Evolutionary conservation across 1,284 basidiomycete genomes (phyloP), one percentile per base, ranked within the genome.

Genomic region (Sporisorium scitamineum): DNA sequence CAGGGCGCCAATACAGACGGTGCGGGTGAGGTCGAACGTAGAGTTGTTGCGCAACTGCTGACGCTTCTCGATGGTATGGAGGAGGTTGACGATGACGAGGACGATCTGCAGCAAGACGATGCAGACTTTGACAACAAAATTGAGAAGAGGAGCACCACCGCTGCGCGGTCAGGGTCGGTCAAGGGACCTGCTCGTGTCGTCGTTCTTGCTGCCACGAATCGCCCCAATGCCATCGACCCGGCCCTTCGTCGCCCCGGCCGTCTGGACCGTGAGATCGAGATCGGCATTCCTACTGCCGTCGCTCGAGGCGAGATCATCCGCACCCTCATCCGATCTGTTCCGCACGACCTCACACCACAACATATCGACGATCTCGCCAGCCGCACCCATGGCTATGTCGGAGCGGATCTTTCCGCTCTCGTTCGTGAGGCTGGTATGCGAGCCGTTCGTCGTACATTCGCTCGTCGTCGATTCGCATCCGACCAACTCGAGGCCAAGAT

Each of bases 261-360:
- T 70, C 96, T 99, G 80, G 97, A 99, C 85, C 89, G 94, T 72
- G 97, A 99, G 86, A 94, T 99, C 47, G 97, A 99, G 86, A 95
- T 99, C 77, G 96, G 95, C 39, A 90, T 99, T 34, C 97, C 97
- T 1, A 93, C 95, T 81, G 90, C 91, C 2, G 89, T 90, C 41
- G 94, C 94, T 1, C 91, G 97, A 24, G 88, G 90, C 37, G 90
- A 92, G 1, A 99, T 99, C 76, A 89, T 99, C 34, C 88, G 90
- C 20, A 93, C 97, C 44, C 87, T 97, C 20, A 89, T 98, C 0
- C 83, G 89, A 13, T 91, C 91, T 72, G 92, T 92, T 6, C 96
- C 97, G 0, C 91, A 97, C 81, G 85, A 87, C 2, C 89, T 97
- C 54, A 85, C 89, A 0, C 82, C 86, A 1, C 87, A 88, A 0